Conservation (phyloP, 1,139 yeast species). For the Geotrichum phurueaensis region DNA sequence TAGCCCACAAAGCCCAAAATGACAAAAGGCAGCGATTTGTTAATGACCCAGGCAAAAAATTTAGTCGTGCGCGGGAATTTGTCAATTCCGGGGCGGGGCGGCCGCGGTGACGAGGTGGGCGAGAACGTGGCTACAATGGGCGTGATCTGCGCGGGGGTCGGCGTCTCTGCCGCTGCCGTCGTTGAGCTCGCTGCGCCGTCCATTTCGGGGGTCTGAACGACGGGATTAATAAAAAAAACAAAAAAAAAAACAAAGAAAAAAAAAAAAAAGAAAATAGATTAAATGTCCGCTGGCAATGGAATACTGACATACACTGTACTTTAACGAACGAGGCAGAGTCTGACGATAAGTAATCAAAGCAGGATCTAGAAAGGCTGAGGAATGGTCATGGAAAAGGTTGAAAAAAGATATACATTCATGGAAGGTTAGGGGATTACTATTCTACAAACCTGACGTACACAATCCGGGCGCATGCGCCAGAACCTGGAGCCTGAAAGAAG, state of each 20-base stretch:
- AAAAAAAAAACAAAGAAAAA: too few relatives aligned
- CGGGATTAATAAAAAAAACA: neutral
- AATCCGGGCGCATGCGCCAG: neutral
- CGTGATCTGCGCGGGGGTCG: neutral
- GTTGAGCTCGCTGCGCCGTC: neutral
- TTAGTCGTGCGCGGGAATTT: neutral
- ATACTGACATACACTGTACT: neutral
- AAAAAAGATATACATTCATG: neutral
- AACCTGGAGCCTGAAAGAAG: neutral
- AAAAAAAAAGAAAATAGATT: neutral
- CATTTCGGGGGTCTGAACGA: neutral
- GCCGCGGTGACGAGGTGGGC: neutral
- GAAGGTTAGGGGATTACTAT: neutral
- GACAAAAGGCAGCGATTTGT: constrained; percentile 21
- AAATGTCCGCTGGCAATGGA: neutral
- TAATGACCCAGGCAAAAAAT: neutral
- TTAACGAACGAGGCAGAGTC: neutral
- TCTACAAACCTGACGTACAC: neutral
- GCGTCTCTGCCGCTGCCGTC: neutral
- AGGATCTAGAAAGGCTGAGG: neutral
- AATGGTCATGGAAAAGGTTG: neutral
- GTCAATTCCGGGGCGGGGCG: neutral
- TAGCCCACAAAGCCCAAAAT: constrained; percentile 32
- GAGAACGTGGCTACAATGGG: neutral
- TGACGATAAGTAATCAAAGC: neutral